Evolutionary conservation across 805 yeast species (phyloP).

Genomic region (Starmera quercuum): DNA sequence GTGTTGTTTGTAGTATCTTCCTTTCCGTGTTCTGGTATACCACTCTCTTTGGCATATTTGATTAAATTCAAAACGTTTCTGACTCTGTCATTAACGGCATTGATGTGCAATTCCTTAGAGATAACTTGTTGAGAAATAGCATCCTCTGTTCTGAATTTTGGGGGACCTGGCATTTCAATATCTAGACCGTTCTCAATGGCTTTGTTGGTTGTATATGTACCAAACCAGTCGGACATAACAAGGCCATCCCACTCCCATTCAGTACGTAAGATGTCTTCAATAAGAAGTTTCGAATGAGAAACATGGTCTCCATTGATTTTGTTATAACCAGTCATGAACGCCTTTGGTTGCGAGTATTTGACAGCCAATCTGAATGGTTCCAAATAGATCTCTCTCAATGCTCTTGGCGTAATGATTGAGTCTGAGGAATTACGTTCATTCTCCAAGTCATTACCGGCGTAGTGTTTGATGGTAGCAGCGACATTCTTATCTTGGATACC

Average conservation of each 20-base stretch:
- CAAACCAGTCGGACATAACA: constrained; percentile 60
- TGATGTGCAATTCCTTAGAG: constrained; percentile 30
- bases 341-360: constrained; percentile 41
- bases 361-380: constrained; percentile 57
- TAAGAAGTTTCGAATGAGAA: constrained; percentile 34
- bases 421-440: constrained; percentile 42
- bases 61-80: constrained; percentile 40
- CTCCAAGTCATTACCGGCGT: constrained; percentile 56
- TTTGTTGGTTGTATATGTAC: constrained; percentile 40
- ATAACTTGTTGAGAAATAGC: constrained; percentile 34
- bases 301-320: constrained; percentile 55
- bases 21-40: constrained; percentile 20
- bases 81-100: constrained; percentile 41
- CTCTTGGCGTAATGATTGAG: constrained; percentile 47
- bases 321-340: constrained; percentile 58
- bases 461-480: constrained; percentile 55
- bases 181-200: constrained; percentile 50
- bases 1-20: constrained; percentile 31
- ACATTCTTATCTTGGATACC: constrained; percentile 48
- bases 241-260: constrained; percentile 56
- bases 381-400: constrained; percentile 57
- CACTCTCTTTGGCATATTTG: constrained; percentile 34
- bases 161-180: constrained; percentile 63
- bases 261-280: constrained; percentile 38
- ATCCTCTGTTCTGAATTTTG: constrained; percentile 33